A percentile compares a stretch with the other conserved stretches of the same genome.
phyloP scores from a whole-genome alignment of 2,329 filamentous ascomycete species.

The Scolecobasidium constrictum region DNA sequence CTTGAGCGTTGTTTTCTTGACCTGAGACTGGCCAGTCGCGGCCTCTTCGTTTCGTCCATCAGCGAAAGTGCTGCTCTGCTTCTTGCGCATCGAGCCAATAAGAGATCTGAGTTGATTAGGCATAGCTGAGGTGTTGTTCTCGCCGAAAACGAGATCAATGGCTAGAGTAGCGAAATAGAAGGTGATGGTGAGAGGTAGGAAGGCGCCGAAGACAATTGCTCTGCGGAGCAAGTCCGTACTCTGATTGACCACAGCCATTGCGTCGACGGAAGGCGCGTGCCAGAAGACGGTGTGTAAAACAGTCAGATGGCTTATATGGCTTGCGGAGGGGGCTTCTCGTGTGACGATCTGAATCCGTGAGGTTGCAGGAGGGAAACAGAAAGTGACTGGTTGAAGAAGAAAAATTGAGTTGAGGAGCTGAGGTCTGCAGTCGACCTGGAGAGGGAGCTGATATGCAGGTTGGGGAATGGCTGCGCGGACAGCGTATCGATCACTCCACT shows the following conservation, averaged over 20 bases:
- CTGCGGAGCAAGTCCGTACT: neutral
- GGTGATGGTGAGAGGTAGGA: neutral
- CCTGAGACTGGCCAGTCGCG: slow-evolving; percentile 14
- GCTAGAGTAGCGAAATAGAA: neutral
- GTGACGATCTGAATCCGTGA: neutral
- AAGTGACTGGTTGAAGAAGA: too few species aligned
- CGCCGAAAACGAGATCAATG: neutral
- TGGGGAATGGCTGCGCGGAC: neutral
- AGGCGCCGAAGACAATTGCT: neutral
- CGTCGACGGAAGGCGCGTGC: too few species aligned
- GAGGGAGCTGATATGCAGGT: neutral
- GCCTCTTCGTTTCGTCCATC: slow-evolving; percentile 25
- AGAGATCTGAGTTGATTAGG: slow-evolving; percentile 29
- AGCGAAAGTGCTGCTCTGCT: slow-evolving; percentile 35
- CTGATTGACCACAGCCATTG: neutral
- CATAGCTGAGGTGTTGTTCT: too few species aligned
- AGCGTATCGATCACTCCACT: neutral
- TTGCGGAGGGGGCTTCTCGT: too few species aligned
- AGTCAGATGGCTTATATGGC: too few species aligned
- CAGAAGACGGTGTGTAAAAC: too few species aligned
- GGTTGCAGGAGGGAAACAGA: neutral
- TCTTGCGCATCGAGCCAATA: slow-evolving; percentile 34
- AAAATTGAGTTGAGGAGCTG: too few species aligned
- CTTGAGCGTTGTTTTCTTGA: slow-evolving; percentile 29
- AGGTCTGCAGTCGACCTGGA: too few species aligned